Evolutionary conservation across 2,329 filamentous ascomycete genomes (phyloP).

Genomic region (Grosmannia huntii): DNA sequence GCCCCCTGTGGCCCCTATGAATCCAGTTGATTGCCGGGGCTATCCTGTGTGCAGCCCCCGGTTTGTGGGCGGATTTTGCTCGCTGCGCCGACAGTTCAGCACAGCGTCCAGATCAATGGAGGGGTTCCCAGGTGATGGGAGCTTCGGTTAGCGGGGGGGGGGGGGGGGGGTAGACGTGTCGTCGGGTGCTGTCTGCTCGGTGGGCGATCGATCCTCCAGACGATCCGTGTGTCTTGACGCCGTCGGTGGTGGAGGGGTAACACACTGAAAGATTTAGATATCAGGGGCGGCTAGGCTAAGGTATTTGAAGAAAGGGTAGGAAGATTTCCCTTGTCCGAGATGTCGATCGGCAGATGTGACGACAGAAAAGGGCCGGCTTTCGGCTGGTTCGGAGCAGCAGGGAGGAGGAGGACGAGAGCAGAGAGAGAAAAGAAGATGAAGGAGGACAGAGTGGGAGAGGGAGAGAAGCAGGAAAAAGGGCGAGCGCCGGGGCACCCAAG

Average conservation of each 20-base stretch:
- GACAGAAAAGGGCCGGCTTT: not conserved
- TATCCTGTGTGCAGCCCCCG: no score
- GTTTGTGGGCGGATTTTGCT: not conserved
- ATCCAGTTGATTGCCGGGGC: no score
- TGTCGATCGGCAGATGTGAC: no score
- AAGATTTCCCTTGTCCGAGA: no score
- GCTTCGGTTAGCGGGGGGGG: not conserved
- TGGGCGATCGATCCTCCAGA: constrained; percentile 4
- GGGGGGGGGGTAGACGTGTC: not conserved
- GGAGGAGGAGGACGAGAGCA: not conserved
- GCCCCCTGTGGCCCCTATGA: no score
- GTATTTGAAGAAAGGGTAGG: not conserved
- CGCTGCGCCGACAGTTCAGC: not conserved
- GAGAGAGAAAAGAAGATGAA: not conserved
- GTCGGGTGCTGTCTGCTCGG: not conserved
- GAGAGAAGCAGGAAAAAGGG: not conserved
- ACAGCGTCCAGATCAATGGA: not conserved
- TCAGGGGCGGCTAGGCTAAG: not conserved
- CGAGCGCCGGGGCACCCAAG: not conserved
- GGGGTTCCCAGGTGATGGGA: not conserved
- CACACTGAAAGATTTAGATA: not conserved
- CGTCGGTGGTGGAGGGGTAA: not conserved
- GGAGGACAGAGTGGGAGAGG: not conserved
- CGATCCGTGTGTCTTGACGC: constrained; percentile 5
- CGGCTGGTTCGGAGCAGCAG: not conserved